Conservation (phyloP, 2,329 filamentous ascomycete species). For the Exophiala sp. region DNA sequence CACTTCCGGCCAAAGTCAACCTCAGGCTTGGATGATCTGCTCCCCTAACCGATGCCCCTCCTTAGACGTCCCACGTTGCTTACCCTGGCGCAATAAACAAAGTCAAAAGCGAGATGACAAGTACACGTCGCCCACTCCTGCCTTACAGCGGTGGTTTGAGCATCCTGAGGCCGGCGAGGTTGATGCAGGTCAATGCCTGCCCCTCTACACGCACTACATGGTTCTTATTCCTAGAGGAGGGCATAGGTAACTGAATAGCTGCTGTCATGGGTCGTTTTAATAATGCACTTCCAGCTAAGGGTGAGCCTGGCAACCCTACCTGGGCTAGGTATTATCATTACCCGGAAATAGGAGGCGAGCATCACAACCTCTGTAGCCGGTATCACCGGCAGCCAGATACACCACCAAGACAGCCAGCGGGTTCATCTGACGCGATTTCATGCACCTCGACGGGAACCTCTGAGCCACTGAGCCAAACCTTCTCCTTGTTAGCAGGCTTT, state of each 20-base stretch:
- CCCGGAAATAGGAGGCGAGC: too few relatives aligned
- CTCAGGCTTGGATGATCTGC: neutral
- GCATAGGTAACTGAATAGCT: too few relatives aligned
- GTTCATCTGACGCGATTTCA: too few relatives aligned
- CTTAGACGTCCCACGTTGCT: neutral
- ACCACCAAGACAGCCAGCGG: too few relatives aligned
- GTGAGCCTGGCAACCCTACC: too few relatives aligned
- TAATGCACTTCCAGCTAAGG: too few relatives aligned
- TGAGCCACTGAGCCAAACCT: neutral
- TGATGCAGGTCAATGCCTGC: neutral
- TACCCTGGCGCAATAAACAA: neutral
- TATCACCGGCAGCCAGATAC: too few relatives aligned
- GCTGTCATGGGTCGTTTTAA: too few relatives aligned
- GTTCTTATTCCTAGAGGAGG: too few relatives aligned
- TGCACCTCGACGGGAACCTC: neutral
- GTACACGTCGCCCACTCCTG: constrained; percentile 4
- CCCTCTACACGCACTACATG: neutral
- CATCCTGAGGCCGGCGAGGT: neutral
- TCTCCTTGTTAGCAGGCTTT: neutral
- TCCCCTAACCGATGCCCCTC: neutral
- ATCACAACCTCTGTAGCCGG: too few relatives aligned
- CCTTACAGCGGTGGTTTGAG: constrained; percentile 10
- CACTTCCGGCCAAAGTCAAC: neutral
- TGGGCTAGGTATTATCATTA: too few relatives aligned
- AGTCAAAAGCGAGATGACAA: constrained; percentile 17